Evolutionary conservation across 2,329 filamentous ascomycete genomes (phyloP), one percentile per base, ranked within the genome.

Genomic region (Aspergillus aculeatus): DNA sequence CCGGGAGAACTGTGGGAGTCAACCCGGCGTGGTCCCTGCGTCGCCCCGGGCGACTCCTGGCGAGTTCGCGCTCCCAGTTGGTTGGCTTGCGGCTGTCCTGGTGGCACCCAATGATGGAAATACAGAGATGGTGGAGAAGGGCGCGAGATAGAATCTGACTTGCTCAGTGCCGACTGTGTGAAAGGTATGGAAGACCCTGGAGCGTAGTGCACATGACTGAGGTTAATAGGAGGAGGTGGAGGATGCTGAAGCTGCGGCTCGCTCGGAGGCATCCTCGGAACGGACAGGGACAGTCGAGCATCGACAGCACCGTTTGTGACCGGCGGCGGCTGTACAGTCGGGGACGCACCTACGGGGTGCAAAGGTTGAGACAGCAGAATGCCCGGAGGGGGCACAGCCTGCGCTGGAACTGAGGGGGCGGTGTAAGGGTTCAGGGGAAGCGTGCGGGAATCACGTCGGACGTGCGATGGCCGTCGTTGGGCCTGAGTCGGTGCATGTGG

Each of bases 91-190:
- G 84, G 82, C 64, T 75, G 90, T 84, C 63, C 84, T 14, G 92
- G 92, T 50, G 92, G 92, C 61, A 94, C 90, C 92, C 92, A 96
- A 73, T 96, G 91, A 71, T 96, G 91, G 73, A 96, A 96, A 75
- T 91, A 95, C 51, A 96, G 90, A 23, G 88, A 89, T 0, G 89
- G 87, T 47, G 89, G 91, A 19, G 86, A 83, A 64, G 88, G 81
- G 49, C 85, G 77, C 50, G 87, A 85, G 66, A 89, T 66, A 14
- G 59, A 84, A 68, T 87, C 85, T 60, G 84, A 82, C 50, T 77
- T 73, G 44, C 81, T 76, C 7, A 80, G 77, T 57, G 86, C 83
- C 44, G 77, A 75, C 71, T 78, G 83, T 68, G 80, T 81, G 69
- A 81, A 84, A 70, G 79, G 82, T 16, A 71, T 73, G 35, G 71